Evolutionary conservation across 1,284 basidiomycete species (phyloP).

Genomic region (Boletus holoroseus): DNA sequence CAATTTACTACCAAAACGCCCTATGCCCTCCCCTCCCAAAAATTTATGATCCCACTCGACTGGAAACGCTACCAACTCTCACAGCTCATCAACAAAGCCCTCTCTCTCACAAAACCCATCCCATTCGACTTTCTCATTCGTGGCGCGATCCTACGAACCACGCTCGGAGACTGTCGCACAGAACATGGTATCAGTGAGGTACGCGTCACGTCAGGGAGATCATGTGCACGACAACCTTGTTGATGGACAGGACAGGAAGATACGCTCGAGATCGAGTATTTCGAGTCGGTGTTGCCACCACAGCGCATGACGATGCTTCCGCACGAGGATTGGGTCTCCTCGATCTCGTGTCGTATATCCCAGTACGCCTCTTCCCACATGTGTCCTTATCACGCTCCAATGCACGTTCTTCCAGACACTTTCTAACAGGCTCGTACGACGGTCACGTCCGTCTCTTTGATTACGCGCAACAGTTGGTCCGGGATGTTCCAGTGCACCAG

Average conservation of each 20-base stretch:
- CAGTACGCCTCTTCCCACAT: constrained; percentile 49
- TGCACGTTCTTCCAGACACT: constrained; percentile 43
- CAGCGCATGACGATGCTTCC: constrained; percentile 75
- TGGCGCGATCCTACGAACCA: constrained; percentile 74
- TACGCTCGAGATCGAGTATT: constrained; percentile 90
- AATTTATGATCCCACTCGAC: constrained; percentile 88
- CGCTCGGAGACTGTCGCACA: constrained; percentile 60
- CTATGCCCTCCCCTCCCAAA: constrained; percentile 83
- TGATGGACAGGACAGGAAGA: constrained; percentile 55
- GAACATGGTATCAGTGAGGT: constrained; percentile 29
- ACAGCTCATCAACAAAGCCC: constrained; percentile 93
- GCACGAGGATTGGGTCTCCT: constrained; percentile 93
- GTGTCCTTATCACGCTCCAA: background rate
- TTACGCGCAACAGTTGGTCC: constrained; percentile 54
- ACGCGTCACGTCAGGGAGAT: background rate
- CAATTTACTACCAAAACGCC: constrained; percentile 76
- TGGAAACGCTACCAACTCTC: constrained; percentile 98
- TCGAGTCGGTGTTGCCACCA: constrained; percentile 88
- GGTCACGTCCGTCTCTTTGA: constrained; percentile 72
- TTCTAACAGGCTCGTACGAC: constrained; percentile 80
- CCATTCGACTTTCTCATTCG: constrained; percentile 93
- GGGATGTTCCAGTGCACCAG: constrained; percentile 48
- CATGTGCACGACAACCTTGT: constrained; percentile 8
- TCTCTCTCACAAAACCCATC: constrained; percentile 67
- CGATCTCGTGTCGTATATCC: constrained; percentile 62